Evolutionary conservation across 257 asterid genomes (phyloP).

Genomic region (Scutellaria baicalensis): DNA sequence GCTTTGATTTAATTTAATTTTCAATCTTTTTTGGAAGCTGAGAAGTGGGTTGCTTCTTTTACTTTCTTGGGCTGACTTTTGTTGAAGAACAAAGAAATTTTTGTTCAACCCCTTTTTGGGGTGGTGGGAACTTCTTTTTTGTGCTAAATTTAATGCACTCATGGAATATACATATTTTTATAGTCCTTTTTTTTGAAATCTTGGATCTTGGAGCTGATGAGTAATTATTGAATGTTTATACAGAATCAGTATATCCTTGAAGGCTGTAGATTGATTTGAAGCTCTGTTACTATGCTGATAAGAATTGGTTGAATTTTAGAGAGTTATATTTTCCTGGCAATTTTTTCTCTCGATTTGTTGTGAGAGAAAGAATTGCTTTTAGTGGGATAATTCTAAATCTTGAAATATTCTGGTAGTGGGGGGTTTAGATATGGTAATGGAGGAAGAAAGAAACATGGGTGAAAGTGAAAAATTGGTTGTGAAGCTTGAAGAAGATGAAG

Average conservation of each 20-base stretch:
- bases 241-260: conserved; percentile 15
- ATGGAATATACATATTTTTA: neutral
- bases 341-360: neutral
- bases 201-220: conserved; percentile 44
- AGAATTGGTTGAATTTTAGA: conserved; percentile 13
- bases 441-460: conserved; percentile 20
- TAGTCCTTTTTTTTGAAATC: conserved; percentile 16
- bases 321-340: neutral
- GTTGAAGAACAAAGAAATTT: conserved; percentile 1
- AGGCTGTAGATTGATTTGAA: neutral
- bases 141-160: neutral
- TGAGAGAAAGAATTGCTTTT: conserved; percentile 3
- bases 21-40: neutral
- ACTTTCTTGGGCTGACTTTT: conserved; percentile 16
- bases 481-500: conserved; percentile 72
- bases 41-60: conserved; percentile 1
- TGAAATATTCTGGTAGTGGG: conserved; percentile 1
- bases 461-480: conserved; percentile 24
- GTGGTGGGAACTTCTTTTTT: conserved; percentile 13
- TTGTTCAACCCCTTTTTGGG: conserved; percentile 14
- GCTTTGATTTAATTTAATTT: neutral
- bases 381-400: neutral
- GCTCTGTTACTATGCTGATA: neutral
- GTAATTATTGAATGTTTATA: conserved; percentile 25
- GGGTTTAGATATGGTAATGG: conserved; percentile 20